phyloP scores from a whole-genome alignment of 202 grass and related monocot species.

The Carex arenaria region DNA sequence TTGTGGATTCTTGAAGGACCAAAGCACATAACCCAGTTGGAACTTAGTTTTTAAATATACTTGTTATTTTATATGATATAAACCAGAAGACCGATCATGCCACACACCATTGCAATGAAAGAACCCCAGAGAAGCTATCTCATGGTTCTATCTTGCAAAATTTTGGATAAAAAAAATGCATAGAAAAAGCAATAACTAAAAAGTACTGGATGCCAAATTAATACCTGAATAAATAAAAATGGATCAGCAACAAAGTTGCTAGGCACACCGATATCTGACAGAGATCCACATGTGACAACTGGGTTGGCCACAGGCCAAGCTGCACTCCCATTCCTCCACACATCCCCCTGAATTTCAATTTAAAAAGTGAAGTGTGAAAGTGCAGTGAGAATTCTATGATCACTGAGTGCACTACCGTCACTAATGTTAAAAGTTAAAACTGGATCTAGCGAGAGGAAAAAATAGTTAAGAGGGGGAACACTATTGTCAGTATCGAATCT shows the following conservation, averaged over 20 bases:
- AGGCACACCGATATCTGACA: constrained; percentile 38
- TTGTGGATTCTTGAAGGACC: no score
- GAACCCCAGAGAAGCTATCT: neutral
- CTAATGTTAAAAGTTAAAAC: no score
- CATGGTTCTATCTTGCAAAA: neutral
- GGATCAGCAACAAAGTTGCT: constrained; percentile 89
- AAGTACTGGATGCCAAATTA: neutral
- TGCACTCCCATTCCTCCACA: constrained; percentile 42
- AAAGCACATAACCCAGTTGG: neutral
- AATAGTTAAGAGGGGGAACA: no score
- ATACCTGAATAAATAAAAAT: constrained; percentile 87
- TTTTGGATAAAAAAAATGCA: neutral
- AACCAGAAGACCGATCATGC: neutral
- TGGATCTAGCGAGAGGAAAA: no score
- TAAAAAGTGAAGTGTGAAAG: neutral
- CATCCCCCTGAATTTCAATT: constrained; percentile 47
- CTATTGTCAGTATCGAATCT: no score
- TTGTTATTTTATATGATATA: neutral
- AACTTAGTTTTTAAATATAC: neutral
- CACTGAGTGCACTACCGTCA: no score
- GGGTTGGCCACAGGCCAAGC: constrained; percentile 87
- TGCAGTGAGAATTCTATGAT: no score
- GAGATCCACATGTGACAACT: constrained; percentile 57
- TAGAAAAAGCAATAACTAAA: no score
- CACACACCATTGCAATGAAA: neutral